Evolutionary conservation across 169 alveolate species (phyloP), one percentile per base, ranked within the genome.

Genomic region (Plasmodium gaboni): DNA sequence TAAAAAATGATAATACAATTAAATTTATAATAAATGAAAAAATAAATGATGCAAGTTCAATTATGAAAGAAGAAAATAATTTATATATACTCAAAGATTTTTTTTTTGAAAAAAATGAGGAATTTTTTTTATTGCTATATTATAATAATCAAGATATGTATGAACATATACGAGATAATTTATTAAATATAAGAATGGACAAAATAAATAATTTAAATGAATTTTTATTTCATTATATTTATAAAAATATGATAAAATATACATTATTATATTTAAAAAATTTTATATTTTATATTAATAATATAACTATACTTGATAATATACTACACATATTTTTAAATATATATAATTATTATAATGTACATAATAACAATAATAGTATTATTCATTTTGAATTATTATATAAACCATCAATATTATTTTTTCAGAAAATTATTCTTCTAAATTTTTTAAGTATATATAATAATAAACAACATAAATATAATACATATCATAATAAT

Each of bases 381-480:
- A 67, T 60, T 38, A 67, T 60, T 44, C 85, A n/a, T 19, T 9
- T 44, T 28, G 65, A 13, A 69, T 12, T 24, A 55, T 24, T 46
- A 12, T 19, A 10, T 46, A 8, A 17, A 69, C 70, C 22, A 38
- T 17, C 15, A 55, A 50, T 57, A 85, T 48, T 85, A 46, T 38
- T 85, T 69, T 85, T 85, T 64, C 74, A 70, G n/a, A 69, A 46
- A 70, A 70, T 85, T 22, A 70, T 70, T 61, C 57, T 44, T 51
- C 12, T 85, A 64, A 69, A 70, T 24, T 85, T 85, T 85, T 69
- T 85, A 60, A 55, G 9, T 12, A 57, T 63, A 60, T 85, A 85
- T 63, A 60, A 70, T 59, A 63, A 70, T 44, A 10, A 38, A 38
- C 10, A 38, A 38, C 9, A 38, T 38, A 38, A 6, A 38, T 5